These are phyloP conservation scores for Murraya paniculata DNA, from an alignment of 345 rosid genomes.

Conservation along the genomic window DNA sequence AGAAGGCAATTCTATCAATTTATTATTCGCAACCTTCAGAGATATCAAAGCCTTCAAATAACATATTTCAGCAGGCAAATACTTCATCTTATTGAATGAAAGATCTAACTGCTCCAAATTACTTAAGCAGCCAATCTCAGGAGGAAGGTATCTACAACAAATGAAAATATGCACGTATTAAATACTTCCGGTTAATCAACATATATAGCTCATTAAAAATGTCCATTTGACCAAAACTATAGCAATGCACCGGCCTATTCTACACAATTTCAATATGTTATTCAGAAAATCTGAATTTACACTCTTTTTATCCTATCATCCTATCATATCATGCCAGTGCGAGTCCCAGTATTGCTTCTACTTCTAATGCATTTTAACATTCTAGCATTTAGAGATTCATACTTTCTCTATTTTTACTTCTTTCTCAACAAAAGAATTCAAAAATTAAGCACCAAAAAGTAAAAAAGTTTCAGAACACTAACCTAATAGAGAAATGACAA, in stretches of 20 bases:
- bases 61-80: slow-evolving; percentile 70
- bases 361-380: background rate
- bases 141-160: slow-evolving; percentile 77
- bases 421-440: background rate
- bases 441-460: slow-evolving; percentile 3
- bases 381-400: background rate
- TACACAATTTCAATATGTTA: background rate
- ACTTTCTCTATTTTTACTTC: background rate
- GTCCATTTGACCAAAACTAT: background rate
- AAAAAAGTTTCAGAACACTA: background rate
- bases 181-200: slow-evolving; percentile 6
- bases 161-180: slow-evolving; percentile 15
- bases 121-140: slow-evolving; percentile 87
- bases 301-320: background rate
- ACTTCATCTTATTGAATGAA: slow-evolving; percentile 89
- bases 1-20: slow-evolving; percentile 62
- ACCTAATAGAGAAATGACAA: slow-evolving; percentile 92
- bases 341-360: background rate
- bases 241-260: background rate
- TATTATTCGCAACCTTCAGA: slow-evolving; percentile 82
- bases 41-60: slow-evolving; percentile 61
- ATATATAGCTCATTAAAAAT: background rate
- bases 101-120: slow-evolving; percentile 83
- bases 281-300: too few species aligned
- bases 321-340: background rate